phyloP scores from a whole-genome alignment of 2,329 filamentous ascomycete species.

The Ceratocystis ficicola region DNA sequence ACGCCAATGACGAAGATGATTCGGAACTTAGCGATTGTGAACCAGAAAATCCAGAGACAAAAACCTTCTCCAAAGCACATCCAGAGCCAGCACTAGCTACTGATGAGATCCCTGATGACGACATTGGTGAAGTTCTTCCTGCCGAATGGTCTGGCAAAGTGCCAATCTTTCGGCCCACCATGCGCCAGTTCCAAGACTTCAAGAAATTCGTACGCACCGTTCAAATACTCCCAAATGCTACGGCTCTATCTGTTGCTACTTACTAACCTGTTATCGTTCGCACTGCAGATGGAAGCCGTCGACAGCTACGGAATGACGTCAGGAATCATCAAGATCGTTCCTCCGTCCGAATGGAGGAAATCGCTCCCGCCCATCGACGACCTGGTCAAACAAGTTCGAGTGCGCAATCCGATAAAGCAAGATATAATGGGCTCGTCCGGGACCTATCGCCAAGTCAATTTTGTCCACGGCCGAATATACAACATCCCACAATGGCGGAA shows the following conservation, averaged over 20 bases:
- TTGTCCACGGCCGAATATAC: slow-evolving; percentile 90
- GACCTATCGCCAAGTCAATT: slow-evolving; percentile 92
- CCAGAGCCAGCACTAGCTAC: slow-evolving; percentile 11
- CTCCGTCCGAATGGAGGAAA: slow-evolving; percentile 85
- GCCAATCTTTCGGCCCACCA: slow-evolving; percentile 88
- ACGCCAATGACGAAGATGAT: slow-evolving; percentile 29
- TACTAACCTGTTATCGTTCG: not conserved
- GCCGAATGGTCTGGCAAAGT: slow-evolving; percentile 86
- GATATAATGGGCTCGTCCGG: slow-evolving; percentile 95
- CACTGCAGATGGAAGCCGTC: slow-evolving; percentile 57
- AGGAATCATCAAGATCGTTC: slow-evolving; percentile 91
- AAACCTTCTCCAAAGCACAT: slow-evolving; percentile 4
- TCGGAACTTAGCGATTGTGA: slow-evolving; percentile 57
- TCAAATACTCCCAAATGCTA: not conserved
- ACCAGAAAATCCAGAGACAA: slow-evolving; percentile 28
- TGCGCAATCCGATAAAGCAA: slow-evolving; percentile 95
- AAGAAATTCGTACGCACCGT: slow-evolving; percentile 61
- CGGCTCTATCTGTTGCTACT: not conserved
- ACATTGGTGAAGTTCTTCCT: slow-evolving; percentile 67
- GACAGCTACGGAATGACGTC: slow-evolving; percentile 95
- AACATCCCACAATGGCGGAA: slow-evolving; percentile 94
- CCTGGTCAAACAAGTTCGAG: slow-evolving; percentile 76
- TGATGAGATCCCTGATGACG: slow-evolving; percentile 36
- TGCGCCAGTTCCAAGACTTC: slow-evolving; percentile 91
- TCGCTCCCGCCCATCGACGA: slow-evolving; percentile 68